Conservation (phyloP, 768 basidiomycete genomes). For the Hemileccinum impolitum region DNA sequence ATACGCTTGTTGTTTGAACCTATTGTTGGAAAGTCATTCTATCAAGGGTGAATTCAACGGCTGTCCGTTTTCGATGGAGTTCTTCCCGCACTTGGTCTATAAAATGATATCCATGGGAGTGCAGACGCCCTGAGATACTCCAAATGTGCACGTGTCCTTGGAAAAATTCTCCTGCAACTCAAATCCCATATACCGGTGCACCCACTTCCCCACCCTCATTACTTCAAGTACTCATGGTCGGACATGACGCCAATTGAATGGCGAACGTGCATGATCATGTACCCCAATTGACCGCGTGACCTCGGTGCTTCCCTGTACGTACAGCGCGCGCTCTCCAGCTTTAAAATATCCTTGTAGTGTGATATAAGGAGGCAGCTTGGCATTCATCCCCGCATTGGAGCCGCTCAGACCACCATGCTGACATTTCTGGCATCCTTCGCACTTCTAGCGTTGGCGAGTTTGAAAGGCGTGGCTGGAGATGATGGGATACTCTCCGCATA, state of each 20-base stretch:
- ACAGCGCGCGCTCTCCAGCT: not conserved
- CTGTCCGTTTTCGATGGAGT: too few relatives aligned
- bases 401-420: constrained; percentile 12
- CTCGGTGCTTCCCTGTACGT: not conserved
- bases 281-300: not conserved
- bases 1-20: too few relatives aligned
- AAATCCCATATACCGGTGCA: too few relatives aligned
- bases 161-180: too few relatives aligned
- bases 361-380: constrained; percentile 1
- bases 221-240: not conserved
- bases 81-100: too few relatives aligned
- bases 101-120: too few relatives aligned
- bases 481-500: constrained; percentile 37
- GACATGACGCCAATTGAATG: not conserved
- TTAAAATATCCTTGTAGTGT: not conserved
- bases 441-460: constrained; percentile 11
- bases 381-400: not conserved
- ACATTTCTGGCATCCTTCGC: constrained; percentile 7
- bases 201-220: not conserved
- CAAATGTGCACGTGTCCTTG: too few relatives aligned
- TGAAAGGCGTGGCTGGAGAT: constrained; percentile 1
- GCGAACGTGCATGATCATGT: constrained; percentile 13
- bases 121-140: too few relatives aligned
- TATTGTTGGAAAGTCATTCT: too few relatives aligned
- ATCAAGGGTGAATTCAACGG: too few relatives aligned